Base-by-base conservation (phyloP, 352 stramenopile genomes). In the Globisporangium lucens region DNA sequence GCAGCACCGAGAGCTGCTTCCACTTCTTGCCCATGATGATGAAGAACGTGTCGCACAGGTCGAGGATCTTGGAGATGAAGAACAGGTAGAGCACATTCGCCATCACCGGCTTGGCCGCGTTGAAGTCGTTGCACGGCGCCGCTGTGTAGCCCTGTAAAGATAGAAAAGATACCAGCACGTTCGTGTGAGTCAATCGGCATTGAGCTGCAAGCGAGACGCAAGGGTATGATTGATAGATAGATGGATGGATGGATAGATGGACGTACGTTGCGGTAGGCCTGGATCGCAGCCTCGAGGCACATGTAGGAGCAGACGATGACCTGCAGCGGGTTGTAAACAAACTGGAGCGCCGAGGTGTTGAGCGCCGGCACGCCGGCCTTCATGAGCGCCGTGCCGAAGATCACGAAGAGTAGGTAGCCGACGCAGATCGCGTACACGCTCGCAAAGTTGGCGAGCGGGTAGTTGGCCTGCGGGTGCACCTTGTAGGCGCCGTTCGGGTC, bases 21-120 rank as follows among this genome's bases (percentile, higher is more conserved):
- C 94, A 99, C 74, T 99, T 98, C 80, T 99, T 99, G 68, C 95
- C 93, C 24, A 98, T 69, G 64, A 99, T 93, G 75, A 99, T 99
- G 82, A 99, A 99, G 77, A 99, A 89, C 41, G 94, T 98, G 82
- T 98, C 93, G 65, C 78, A 78, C 63, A 97, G 95, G 71, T 98
- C 93, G 22, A 98, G 77, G 47, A 98, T 79, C 87, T 99, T 99
- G 65, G 92, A 99, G 65, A 99, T 78, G 85, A 98, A 99, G 78
- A 99, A 99, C 15, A 99, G 79, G 89, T 98, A 99, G 10, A 99
- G 71, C 27, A 99, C 75, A 74, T 98, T 97, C 63, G 83, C 92
- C 74, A 99, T 87, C 56, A 98, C 80, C 2, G 96, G 96, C 68
- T 98, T 94, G 47, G 85, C 76, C 12, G 76, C 71, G 70, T 95